A percentile compares a stretch with the other conserved stretches of the same genome.
These are phyloP conservation scores for Geotrichum klebahnii DNA, from an alignment of 1,139 yeast genomes.

Conservation along the genomic window DNA sequence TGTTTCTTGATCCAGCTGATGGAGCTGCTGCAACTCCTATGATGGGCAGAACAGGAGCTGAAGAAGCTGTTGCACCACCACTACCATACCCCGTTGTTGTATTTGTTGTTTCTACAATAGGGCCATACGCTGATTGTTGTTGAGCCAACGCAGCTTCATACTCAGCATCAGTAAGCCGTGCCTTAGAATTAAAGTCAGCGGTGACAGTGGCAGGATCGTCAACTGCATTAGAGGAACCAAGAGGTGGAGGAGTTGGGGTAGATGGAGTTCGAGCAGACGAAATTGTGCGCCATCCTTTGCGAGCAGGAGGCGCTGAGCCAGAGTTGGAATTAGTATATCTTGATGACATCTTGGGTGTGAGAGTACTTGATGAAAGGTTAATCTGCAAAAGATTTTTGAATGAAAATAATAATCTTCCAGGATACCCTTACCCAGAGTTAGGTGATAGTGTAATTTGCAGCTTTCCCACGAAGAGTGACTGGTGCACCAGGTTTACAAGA, in stretches of 20 bases:
- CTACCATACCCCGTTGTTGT: neutral
- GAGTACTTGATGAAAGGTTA: no score
- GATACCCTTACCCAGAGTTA: no score
- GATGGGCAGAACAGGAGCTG: neutral
- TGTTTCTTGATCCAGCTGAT: neutral
- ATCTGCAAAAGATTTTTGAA: no score
- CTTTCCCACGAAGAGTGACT: no score
- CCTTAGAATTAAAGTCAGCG: slow-evolving; percentile 11
- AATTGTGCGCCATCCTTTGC: slow-evolving; percentile 9
- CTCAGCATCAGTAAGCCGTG: slow-evolving; percentile 25
- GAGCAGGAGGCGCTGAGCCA: neutral
- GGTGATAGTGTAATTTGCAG: neutral
- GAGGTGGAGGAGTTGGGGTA: slow-evolving; percentile 3
- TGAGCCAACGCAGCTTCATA: slow-evolving; percentile 32
- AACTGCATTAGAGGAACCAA: no score
- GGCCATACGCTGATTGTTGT: slow-evolving; percentile 35
- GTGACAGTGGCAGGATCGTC: no score
- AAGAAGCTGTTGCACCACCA: neutral
- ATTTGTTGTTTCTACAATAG: slow-evolving; percentile 15
- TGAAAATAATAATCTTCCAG: no score
- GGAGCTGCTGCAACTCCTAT: neutral
- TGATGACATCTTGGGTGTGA: neutral
- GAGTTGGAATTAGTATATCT: neutral
- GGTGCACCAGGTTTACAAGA: neutral
- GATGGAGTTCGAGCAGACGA: neutral